Base-by-base conservation (phyloP, 2,329 filamentous ascomycete species). In the Pseudogymnoascus sp. region DNA sequence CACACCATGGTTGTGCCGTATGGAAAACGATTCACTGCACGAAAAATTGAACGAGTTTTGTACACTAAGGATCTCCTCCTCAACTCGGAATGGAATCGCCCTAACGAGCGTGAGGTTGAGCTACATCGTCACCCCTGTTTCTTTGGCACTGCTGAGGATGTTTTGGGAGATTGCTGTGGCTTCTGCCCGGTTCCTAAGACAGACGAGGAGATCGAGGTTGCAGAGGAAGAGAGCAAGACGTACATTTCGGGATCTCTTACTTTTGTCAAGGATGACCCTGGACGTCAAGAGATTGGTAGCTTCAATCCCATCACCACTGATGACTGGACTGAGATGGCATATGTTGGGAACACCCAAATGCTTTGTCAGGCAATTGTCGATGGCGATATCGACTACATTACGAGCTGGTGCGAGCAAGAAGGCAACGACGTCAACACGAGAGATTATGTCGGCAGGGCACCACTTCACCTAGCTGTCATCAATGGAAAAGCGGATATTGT, bases 301-400 rank as follows among this genome's bases (percentile, higher is more conserved):
- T 95, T 95, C 76, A 88, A 94, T 69, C 91, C 91, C 0, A 80
- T 93, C 38, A 92, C 88, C 0, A 86, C 91, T 44, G 82, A 90
- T 60, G 90, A 94, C 70, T 95, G 91, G 90, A 94, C 91, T 0
- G 89, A 92, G 67, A 94, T 95, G 90, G 90, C 91, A 0, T 96
- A 95, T 67, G 82, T 95, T 37, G 89, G 90, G 10, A 90, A 92
- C 67, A 92, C 90, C 1, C 85, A 84, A 38, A 80, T 83, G 14
- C 79, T 96, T 1, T 95, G 90, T 70, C 88, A 92, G 70, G 91
- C 89, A 0, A 95, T 96, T 63, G 84, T 92, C 3, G 86, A 92
- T 68, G 79, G 82, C 1, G 87, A 95, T 72, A 68, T 88, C 2
- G 85, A 90, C 38, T 82, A 84, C 66, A 88, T 95, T 2, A 74